phyloP scores from a whole-genome alignment of 768 basidiomycete genomes.

The Leccinum disarticulatum region DNA sequence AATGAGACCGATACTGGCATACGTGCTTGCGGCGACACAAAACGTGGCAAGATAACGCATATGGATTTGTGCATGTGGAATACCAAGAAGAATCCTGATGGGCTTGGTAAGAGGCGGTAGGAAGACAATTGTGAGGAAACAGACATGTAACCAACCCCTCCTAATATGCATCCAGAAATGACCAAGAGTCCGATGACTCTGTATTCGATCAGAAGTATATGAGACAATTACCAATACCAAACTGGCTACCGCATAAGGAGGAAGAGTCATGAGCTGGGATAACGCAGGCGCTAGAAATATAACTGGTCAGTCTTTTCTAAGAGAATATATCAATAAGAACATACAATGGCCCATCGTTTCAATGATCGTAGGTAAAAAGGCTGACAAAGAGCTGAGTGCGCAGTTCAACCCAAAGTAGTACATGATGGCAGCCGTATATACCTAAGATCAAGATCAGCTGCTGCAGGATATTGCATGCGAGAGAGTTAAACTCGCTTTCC shows the following conservation, averaged over 20 bases:
- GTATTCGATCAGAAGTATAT: conserved; percentile 44
- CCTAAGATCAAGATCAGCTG: conserved; percentile 20
- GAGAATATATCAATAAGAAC: conserved; percentile 4
- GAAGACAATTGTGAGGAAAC: background rate
- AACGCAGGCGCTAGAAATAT: conserved; percentile 38
- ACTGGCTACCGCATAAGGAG: conserved; percentile 49
- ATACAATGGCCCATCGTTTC: conserved; percentile 48
- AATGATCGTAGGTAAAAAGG: conserved; percentile 58
- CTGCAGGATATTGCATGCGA: background rate
- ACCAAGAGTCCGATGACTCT: conserved; percentile 41
- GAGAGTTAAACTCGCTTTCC: conserved; percentile 33
- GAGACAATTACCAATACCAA: conserved; percentile 36
- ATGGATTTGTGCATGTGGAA: conserved; percentile 29
- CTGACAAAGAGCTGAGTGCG: conserved; percentile 48
- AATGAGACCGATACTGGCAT: conserved; percentile 43
- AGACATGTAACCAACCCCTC: conserved; percentile 45
- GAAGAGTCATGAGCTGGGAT: conserved; percentile 51
- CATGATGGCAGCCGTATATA: conserved; percentile 45
- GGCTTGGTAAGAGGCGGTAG: background rate
- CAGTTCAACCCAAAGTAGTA: conserved; percentile 48
- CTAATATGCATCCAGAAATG: conserved; percentile 29
- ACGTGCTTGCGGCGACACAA: conserved; percentile 45
- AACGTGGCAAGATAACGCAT: conserved; percentile 48
- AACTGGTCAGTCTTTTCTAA: background rate
- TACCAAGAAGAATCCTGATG: conserved; percentile 35